Percentiles rank a stretch among this genome's conserved stretches.
These are phyloP conservation scores for Dovyalis caffra DNA, from an alignment of 345 rosid species.

Conservation along the genomic window DNA sequence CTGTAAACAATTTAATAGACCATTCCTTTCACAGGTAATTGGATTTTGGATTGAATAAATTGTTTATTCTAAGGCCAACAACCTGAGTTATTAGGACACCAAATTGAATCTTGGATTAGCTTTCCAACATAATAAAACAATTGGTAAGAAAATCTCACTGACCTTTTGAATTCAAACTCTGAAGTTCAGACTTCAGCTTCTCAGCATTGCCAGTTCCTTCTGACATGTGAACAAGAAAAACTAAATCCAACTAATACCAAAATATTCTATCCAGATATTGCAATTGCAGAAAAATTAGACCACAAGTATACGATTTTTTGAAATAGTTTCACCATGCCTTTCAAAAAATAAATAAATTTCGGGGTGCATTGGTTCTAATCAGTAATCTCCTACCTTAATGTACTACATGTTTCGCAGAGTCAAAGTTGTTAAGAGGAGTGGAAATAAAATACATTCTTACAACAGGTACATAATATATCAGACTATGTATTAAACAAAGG, in stretches of 20 bases:
- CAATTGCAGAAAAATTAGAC: neutral
- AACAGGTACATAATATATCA: no score
- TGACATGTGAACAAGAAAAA: conserved; percentile 17
- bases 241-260: neutral
- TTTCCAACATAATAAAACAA: neutral
- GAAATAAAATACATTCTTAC: no score
- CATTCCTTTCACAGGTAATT: neutral
- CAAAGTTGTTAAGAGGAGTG: no score
- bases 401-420: no score
- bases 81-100: neutral
- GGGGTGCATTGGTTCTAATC: no score
- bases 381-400: no score
- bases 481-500: no score
- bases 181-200: conserved; percentile 69
- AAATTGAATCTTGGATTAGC: neutral
- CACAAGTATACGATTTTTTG: no score
- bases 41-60: neutral
- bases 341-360: no score
- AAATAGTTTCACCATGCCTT: no score
- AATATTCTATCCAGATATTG: neutral
- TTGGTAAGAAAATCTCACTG: conserved; percentile 6
- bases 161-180: conserved; percentile 76
- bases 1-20: neutral
- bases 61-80: neutral
- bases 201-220: conserved; percentile 48